Evolutionary conservation across 129 eudicot species (phyloP).

Genomic region (Chrysanthemum seticuspe): DNA sequence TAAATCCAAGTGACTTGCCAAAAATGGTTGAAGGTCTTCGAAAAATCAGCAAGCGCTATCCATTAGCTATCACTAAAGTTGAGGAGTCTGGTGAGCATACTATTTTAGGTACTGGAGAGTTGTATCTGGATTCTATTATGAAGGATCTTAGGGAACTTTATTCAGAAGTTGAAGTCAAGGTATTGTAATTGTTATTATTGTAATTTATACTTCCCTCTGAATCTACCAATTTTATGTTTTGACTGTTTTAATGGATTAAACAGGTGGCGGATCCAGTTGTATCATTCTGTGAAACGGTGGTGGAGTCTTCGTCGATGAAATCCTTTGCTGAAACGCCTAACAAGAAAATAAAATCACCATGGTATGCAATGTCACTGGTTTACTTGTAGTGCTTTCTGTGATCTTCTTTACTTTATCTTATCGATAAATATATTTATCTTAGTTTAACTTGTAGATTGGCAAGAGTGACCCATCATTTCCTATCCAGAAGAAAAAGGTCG

Average conservation of each 20-base stretch:
- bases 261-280: conserved; percentile 99
- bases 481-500: conserved; percentile 89
- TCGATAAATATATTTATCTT: background rate
- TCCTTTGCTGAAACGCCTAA: conserved; percentile 99
- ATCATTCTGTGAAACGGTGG: conserved; percentile 97
- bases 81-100: conserved; percentile 99
- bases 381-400: background rate
- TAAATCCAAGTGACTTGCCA: conserved; percentile 96
- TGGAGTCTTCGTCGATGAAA: conserved; percentile 96
- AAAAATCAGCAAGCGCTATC: conserved; percentile 96
- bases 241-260: conserved; percentile 10
- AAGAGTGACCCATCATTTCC: conserved; percentile 83
- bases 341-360: conserved; percentile 95
- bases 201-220: background rate
- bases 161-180: conserved; percentile 99
- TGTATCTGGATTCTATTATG: conserved; percentile 96
- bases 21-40: conserved; percentile 99
- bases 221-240: background rate
- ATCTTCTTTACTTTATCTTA: background rate
- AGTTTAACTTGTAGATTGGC: conserved; percentile 66
- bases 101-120: conserved; percentile 93
- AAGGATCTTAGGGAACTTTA: conserved; percentile 97
- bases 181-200: conserved; percentile 14
- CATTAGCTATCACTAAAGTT: conserved; percentile 93
- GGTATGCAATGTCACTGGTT: conserved; percentile 40